Percentiles rank a stretch among this genome's conserved stretches.
Conservation (phyloP, 768 basidiomycete genomes). For the Podaxis sp. region DNA sequence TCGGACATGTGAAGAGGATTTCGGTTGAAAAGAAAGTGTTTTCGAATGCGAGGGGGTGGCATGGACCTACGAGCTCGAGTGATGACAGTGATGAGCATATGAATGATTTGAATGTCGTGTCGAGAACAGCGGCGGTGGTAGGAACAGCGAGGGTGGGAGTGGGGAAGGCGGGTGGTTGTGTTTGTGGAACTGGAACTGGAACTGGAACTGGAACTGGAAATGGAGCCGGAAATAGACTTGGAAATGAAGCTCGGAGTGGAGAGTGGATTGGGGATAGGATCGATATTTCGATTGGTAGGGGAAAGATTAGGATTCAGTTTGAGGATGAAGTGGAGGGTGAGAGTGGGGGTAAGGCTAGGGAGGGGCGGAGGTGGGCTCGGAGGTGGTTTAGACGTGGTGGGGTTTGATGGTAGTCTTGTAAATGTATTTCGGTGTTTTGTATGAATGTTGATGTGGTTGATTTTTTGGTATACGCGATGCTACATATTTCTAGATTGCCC, state of each 20-base stretch:
- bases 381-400: neutral
- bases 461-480: neutral
- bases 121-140: neutral
- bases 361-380: neutral
- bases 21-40: conserved; percentile 1
- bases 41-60: neutral
- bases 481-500: neutral
- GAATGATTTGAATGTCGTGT: neutral
- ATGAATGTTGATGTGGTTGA: neutral
- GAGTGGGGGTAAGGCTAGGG: neutral
- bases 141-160: neutral
- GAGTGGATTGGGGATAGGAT: conserved; percentile 13
- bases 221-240: neutral
- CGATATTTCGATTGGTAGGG: conserved; percentile 12
- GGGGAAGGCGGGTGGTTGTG: neutral
- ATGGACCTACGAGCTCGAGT: neutral
- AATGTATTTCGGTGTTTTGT: neutral
- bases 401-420: neutral
- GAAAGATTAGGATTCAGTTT: conserved; percentile 9
- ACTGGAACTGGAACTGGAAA: too few species aligned
- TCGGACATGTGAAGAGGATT: neutral
- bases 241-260: neutral
- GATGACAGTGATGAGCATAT: neutral
- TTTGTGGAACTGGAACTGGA: neutral
- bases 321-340: conserved; percentile 9